Percentiles rank a stretch among this genome's conserved stretches.
Conservation (phyloP, 495 filamentous ascomycete species). For the Recurvomyces mirabilis region DNA sequence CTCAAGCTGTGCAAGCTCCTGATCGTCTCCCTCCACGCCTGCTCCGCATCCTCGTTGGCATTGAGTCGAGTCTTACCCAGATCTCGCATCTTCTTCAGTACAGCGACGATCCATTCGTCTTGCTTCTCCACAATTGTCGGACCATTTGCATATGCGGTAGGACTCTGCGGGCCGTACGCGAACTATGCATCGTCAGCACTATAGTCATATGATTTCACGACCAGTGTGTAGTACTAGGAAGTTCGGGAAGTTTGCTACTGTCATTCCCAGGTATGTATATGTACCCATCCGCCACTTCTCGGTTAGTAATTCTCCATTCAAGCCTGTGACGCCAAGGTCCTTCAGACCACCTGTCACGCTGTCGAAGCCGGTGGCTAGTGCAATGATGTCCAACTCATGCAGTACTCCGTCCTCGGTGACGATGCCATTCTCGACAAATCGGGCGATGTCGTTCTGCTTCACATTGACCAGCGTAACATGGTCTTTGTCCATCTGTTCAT, state of each 20-base stretch:
- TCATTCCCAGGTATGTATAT: constrained; percentile 41
- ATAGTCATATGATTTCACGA: constrained; percentile 6
- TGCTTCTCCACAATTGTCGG: constrained; percentile 43
- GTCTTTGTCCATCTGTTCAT: constrained; percentile 42
- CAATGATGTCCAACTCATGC: constrained; percentile 39
- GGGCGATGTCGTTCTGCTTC: constrained; percentile 37
- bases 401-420: constrained; percentile 29
- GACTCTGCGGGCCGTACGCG: constrained; percentile 38
- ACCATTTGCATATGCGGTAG: constrained; percentile 42
- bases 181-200: too few species aligned
- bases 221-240: constrained; percentile 31
- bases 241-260: constrained; percentile 40
- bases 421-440: constrained; percentile 38
- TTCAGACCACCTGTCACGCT: constrained; percentile 37
- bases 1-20: constrained; percentile 4
- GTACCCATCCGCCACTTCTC: constrained; percentile 41
- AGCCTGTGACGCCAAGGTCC: constrained; percentile 35
- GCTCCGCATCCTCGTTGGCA: constrained; percentile 29
- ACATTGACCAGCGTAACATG: constrained; percentile 45
- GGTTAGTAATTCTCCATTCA: constrained; percentile 30
- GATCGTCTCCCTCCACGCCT: constrained; percentile 33
- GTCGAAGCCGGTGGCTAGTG: constrained; percentile 46
- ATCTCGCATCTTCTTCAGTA: constrained; percentile 33
- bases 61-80: constrained; percentile 32
- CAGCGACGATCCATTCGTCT: constrained; percentile 40